A percentile compares a stretch with the other conserved stretches of the same genome.
Evolutionary conservation across 208 protist genomes (phyloP).

Genomic region (Borovskyia barvae): DNA sequence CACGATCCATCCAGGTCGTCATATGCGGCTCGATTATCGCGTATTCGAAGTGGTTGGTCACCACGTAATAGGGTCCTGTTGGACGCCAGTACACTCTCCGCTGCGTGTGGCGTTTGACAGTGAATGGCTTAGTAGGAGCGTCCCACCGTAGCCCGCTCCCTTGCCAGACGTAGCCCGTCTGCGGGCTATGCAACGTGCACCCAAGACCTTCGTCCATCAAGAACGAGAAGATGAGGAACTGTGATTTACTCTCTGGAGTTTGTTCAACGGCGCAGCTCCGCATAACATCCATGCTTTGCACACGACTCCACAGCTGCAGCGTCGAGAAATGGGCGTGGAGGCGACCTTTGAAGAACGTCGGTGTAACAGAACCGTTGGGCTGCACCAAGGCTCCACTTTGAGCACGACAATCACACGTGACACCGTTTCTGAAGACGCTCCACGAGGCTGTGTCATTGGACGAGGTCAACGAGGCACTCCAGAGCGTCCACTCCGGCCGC

Average conservation of each 20-base stretch:
- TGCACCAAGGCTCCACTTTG: slow-evolving; percentile 50
- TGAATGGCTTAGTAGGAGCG: slow-evolving; percentile 29
- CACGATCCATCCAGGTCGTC: slow-evolving; percentile 71
- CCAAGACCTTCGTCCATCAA: slow-evolving; percentile 71
- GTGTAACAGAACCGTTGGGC: slow-evolving; percentile 10
- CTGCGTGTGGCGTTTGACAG: slow-evolving; percentile 13
- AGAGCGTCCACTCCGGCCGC: slow-evolving; percentile 54
- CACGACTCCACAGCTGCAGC: slow-evolving; percentile 53
- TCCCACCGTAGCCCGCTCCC: slow-evolving; percentile 44
- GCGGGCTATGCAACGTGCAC: slow-evolving; percentile 47
- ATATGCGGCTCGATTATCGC: slow-evolving; percentile 67
- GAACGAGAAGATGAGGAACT: slow-evolving; percentile 59
- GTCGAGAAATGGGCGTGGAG: slow-evolving; percentile 32
- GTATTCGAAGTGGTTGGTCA: slow-evolving; percentile 71
- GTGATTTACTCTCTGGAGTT: slow-evolving; percentile 16
- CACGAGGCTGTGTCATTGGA: slow-evolving; percentile 62
- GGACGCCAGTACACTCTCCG: slow-evolving; percentile 38
- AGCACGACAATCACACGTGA: slow-evolving; percentile 35
- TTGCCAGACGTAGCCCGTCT: slow-evolving; percentile 45
- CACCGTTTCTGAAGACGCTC: slow-evolving; percentile 72
- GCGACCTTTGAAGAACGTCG: slow-evolving; percentile 16
- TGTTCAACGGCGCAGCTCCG: slow-evolving; percentile 32
- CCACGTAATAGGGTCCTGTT: slow-evolving; percentile 49
- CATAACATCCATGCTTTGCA: slow-evolving; percentile 49
- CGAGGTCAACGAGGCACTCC: slow-evolving; percentile 67